A percentile compares a stretch with the other conserved stretches of the same genome.
These are phyloP conservation scores for Xylaria cubensis DNA, from an alignment of 495 filamentous ascomycete genomes.

Conservation along the genomic window DNA sequence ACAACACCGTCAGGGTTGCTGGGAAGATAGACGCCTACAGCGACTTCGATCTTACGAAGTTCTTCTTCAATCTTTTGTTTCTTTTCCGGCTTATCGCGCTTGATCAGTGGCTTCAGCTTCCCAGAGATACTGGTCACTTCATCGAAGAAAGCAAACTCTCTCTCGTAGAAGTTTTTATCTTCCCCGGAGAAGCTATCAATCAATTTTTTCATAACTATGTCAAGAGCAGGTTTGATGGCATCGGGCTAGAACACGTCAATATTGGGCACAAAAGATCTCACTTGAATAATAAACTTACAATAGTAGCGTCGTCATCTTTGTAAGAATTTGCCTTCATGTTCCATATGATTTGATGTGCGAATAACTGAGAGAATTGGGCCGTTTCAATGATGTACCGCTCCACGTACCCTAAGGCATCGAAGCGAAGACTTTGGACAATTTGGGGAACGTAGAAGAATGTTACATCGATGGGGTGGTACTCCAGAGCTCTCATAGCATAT, in stretches of 20 bases:
- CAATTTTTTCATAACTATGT: constrained; percentile 86
- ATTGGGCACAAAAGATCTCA: constrained; percentile 6
- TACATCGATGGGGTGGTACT: constrained; percentile 91
- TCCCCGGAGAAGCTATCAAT: constrained; percentile 77
- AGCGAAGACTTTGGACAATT: constrained; percentile 94
- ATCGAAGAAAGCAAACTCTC: constrained; percentile 97
- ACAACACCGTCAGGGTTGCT: constrained; percentile 97
- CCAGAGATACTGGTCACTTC: constrained; percentile 96
- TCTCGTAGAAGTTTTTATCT: constrained; percentile 88
- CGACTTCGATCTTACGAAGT: constrained; percentile 92
- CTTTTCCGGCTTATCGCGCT: constrained; percentile 92
- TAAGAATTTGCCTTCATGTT: constrained; percentile 99
- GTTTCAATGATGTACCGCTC: constrained; percentile 97
- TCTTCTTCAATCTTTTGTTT: constrained; percentile 99
- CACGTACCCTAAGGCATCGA: constrained; percentile 92
- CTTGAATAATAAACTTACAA: constrained; percentile 62
- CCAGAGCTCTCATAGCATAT: constrained; percentile 95
- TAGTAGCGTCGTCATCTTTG: constrained; percentile 91
- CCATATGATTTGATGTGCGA: constrained; percentile 99
- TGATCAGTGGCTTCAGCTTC: constrained; percentile 92
- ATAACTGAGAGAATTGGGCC: constrained; percentile 91
- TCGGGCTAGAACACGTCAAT: constrained; percentile 72
- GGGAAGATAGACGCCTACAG: constrained; percentile 95
- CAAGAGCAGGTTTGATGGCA: constrained; percentile 87
- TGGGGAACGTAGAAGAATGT: constrained; percentile 99